These are phyloP conservation scores for Metschnikowia arizonensis DNA, from an alignment of 805 yeast genomes.

Conservation along the genomic window DNA sequence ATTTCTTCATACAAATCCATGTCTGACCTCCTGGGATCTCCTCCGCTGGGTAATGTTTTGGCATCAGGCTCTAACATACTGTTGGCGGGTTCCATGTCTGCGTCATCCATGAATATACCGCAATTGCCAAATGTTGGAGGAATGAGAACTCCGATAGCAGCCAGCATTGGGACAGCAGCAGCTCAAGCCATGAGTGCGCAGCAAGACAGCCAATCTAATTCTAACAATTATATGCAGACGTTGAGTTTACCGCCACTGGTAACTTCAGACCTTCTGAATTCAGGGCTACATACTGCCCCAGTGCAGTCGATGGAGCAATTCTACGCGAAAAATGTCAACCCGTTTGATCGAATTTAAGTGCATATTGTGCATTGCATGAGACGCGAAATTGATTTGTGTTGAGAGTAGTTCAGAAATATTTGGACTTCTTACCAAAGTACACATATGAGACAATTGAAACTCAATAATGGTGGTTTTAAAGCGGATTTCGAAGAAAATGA, in stretches of 20 bases:
- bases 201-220: constrained; percentile 10
- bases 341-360: constrained; percentile 13
- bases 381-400: constrained; percentile 1
- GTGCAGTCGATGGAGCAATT: constrained; percentile 20
- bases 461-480: not conserved
- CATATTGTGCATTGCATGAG: not conserved
- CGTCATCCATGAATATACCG: constrained; percentile 6
- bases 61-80: constrained; percentile 2
- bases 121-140: constrained; percentile 6
- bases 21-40: constrained; percentile 14
- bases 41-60: constrained; percentile 6
- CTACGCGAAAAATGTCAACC: constrained; percentile 17
- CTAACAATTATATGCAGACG: constrained; percentile 5
- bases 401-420: not conserved
- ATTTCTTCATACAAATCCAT: constrained; percentile 22
- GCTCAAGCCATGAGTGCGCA: constrained; percentile 17
- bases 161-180: constrained; percentile 17
- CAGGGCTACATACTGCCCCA: constrained; percentile 18
- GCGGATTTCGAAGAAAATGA: not conserved
- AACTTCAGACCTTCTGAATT: constrained; percentile 10
- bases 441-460: not conserved
- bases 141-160: constrained; percentile 17
- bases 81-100: constrained; percentile 3
- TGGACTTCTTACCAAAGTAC: not conserved
- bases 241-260: constrained; percentile 17